phyloP scores from a whole-genome alignment of 192 early-diverging fungal genomes.

The Coemansia sp. region DNA sequence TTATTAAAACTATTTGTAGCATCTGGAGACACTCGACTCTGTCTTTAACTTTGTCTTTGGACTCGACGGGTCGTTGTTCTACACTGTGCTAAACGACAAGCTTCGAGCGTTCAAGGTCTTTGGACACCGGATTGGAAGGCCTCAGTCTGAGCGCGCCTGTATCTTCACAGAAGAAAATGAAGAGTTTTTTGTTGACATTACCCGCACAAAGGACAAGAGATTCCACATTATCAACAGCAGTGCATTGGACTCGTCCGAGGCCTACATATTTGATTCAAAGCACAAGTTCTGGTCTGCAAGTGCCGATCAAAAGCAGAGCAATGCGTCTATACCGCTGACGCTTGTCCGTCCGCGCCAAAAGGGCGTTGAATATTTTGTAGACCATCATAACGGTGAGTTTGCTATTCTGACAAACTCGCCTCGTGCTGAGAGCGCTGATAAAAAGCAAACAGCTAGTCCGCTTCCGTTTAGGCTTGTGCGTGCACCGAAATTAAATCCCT shows the following conservation, averaged over 20 bases:
- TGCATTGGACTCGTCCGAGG: constrained; percentile 70
- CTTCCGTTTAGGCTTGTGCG: constrained; percentile 66
- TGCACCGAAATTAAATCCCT: constrained; percentile 39
- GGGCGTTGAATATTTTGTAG: constrained; percentile 73
- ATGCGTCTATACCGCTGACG: constrained; percentile 8
- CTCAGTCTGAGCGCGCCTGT: constrained; percentile 21
- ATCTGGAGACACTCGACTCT: constrained; percentile 43
- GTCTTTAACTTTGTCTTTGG: constrained; percentile 71
- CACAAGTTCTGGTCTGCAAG: constrained; percentile 17
- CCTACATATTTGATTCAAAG: constrained; percentile 54
- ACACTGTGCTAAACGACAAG: constrained; percentile 69
- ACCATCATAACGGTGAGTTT: constrained; percentile 64
- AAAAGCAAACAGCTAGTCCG: constrained; percentile 28
- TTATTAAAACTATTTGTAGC: constrained; percentile 18
- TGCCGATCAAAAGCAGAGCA: not conserved
- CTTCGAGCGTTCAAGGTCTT: constrained; percentile 64
- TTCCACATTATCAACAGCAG: constrained; percentile 72
- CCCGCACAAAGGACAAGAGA: constrained; percentile 69
- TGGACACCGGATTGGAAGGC: constrained; percentile 25
- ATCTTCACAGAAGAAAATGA: constrained; percentile 66
- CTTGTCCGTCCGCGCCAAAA: constrained; percentile 59
- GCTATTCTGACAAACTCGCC: constrained; percentile 52
- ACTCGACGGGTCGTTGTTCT: constrained; percentile 59
- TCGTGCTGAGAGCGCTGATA: constrained; percentile 1
- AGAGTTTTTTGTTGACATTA: constrained; percentile 75